These are phyloP conservation scores for Chalciporus piperatus DNA, from an alignment of 768 basidiomycete species.

Conservation along the genomic window DNA sequence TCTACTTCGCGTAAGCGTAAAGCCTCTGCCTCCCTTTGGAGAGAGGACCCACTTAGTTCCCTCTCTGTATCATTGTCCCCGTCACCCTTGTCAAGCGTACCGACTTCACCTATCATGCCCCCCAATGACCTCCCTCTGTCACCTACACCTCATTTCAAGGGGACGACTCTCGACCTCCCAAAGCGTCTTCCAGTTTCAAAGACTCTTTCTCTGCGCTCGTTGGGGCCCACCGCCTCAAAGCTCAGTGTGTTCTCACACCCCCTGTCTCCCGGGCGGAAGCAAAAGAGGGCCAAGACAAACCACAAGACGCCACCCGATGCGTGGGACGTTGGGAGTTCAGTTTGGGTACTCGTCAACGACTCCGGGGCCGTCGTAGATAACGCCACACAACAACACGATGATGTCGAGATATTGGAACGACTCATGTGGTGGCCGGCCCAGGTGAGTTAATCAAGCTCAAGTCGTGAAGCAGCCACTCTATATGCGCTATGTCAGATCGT, in stretches of 20 bases:
- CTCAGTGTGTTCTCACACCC: slow-evolving; percentile 17
- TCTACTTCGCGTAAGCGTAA: slow-evolving; percentile 30
- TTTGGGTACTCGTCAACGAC: slow-evolving; percentile 54
- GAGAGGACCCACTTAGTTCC: slow-evolving; percentile 7
- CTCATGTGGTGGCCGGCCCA: slow-evolving; percentile 71
- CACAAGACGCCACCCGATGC: not conserved
- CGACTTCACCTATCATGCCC: slow-evolving; percentile 11
- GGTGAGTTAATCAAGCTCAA: slow-evolving; percentile 37
- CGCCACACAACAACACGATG: slow-evolving; percentile 21
- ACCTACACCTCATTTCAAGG: slow-evolving; percentile 6
- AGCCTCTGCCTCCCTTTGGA: slow-evolving; percentile 10
- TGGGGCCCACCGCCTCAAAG: slow-evolving; percentile 8
- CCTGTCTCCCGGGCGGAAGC: slow-evolving; percentile 21
- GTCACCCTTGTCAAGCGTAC: slow-evolving; percentile 28
- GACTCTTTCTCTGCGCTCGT: slow-evolving; percentile 10
- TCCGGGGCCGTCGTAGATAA: slow-evolving; percentile 35
- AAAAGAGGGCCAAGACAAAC: slow-evolving; percentile 9
- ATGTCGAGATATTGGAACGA: slow-evolving; percentile 13
- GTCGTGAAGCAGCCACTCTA: not conserved
- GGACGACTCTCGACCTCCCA: not conserved
- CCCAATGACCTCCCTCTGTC: slow-evolving; percentile 17
- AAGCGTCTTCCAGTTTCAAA: slow-evolving; percentile 11
- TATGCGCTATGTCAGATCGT: slow-evolving; percentile 19
- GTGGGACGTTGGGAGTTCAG: slow-evolving; percentile 37
- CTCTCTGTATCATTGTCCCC: slow-evolving; percentile 15